phyloP scores from a whole-genome alignment of 176 grass and related monocot genomes.

The Lolium perenne region DNA sequence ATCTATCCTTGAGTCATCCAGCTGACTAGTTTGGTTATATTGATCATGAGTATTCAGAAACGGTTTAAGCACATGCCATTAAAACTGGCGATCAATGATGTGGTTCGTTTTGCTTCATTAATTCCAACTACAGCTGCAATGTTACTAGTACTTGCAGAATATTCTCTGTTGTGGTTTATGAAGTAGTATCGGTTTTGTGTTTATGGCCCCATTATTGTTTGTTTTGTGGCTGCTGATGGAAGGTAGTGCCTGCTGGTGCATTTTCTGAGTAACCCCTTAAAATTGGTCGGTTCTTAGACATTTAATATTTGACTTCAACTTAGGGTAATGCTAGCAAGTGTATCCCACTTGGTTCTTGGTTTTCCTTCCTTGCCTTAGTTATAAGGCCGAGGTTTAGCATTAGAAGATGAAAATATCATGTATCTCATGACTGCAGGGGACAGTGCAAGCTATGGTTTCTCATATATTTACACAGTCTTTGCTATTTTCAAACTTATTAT shows the following conservation, averaged over 20 bases:
- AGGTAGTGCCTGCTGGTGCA: background rate
- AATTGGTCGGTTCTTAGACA: conserved; percentile 3
- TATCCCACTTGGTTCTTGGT: conserved; percentile 1
- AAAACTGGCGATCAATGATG: background rate
- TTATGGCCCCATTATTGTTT: background rate
- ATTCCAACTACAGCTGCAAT: background rate
- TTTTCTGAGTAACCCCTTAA: background rate
- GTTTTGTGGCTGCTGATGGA: background rate
- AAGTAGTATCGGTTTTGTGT: background rate
- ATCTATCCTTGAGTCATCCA: background rate
- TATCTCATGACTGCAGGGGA: background rate
- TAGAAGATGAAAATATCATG: background rate
- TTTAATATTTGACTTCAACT: background rate
- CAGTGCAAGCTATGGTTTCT: no score
- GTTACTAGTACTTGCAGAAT: background rate
- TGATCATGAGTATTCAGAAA: background rate
- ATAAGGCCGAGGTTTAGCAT: background rate
- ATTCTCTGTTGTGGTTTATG: background rate
- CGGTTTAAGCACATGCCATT: background rate
- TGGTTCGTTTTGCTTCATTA: background rate
- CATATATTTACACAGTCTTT: no score
- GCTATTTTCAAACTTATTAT: no score
- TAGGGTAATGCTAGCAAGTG: background rate
- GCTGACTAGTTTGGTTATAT: background rate
- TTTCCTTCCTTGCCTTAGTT: background rate